These are phyloP conservation scores for Calonectria pseudoturangicola DNA, from an alignment of 2,329 filamentous ascomycete species.

Conservation along the genomic window DNA sequence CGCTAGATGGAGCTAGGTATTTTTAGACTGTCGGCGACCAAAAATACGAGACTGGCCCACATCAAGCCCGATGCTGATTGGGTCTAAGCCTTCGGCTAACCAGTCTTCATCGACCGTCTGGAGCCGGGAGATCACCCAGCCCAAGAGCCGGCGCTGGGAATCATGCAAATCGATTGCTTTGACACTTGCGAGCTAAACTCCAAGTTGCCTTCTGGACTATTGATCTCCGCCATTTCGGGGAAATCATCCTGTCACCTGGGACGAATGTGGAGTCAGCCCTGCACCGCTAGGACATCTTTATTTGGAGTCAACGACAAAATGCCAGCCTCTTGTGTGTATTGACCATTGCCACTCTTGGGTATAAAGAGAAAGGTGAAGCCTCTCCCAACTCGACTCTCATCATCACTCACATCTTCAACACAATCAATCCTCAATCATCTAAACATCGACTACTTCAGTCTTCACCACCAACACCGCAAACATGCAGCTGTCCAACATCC, in stretches of 20 bases:
- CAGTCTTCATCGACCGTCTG: too few species aligned
- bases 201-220: background rate
- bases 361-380: conserved; percentile 7
- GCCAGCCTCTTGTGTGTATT: background rate
- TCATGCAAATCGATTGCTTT: conserved; percentile 26
- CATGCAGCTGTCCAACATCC: conserved; percentile 62
- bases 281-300: background rate
- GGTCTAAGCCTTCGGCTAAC: too few species aligned
- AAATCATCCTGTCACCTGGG: background rate
- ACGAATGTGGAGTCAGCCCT: conserved; percentile 1
- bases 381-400: background rate
- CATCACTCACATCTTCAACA: conserved; percentile 24
- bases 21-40: too few species aligned
- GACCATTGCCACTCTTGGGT: background rate
- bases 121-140: background rate
- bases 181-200: background rate
- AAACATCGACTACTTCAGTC: background rate
- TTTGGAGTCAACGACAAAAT: background rate
- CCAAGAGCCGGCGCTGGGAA: background rate
- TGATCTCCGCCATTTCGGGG: conserved; percentile 13
- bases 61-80: too few species aligned
- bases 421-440: conserved; percentile 17
- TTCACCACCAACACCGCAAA: conserved; percentile 23
- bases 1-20: too few species aligned
- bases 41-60: too few species aligned